These are phyloP conservation scores for Ganoderma boninense DNA, from an alignment of 1,284 basidiomycete species.

Conservation along the genomic window DNA sequence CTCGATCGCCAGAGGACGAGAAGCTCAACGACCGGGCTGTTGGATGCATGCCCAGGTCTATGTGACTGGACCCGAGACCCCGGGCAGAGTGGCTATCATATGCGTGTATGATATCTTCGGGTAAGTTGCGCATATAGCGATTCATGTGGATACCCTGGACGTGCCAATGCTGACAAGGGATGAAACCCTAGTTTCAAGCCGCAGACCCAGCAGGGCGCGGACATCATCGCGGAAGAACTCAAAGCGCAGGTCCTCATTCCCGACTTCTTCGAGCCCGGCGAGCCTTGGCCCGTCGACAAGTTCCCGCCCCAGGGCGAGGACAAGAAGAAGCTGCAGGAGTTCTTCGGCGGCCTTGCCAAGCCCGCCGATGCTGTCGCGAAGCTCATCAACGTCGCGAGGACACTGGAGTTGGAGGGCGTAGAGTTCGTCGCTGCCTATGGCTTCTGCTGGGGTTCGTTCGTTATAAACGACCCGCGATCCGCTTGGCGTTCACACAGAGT, in stretches of 20 bases:
- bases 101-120: constrained; percentile 75
- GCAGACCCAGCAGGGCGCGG: constrained; percentile 69
- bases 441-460: constrained; percentile 64
- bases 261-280: constrained; percentile 67
- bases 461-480: too few species aligned
- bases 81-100: constrained; percentile 58
- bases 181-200: constrained; percentile 52
- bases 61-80: constrained; percentile 55
- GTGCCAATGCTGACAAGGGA: constrained; percentile 7
- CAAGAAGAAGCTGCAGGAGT: constrained; percentile 58
- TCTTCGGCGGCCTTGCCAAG: constrained; percentile 61
- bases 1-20: constrained; percentile 5
- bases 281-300: constrained; percentile 56
- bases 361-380: constrained; percentile 53
- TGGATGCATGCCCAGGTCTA: constrained; percentile 50
- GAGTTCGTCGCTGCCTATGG: constrained; percentile 61
- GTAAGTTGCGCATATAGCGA: constrained; percentile 40
- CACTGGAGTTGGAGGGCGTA: constrained; percentile 55
- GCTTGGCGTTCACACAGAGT: background rate
- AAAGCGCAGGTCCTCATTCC: constrained; percentile 68
- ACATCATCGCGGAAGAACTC: constrained; percentile 62
- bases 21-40: background rate
- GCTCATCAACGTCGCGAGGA: constrained; percentile 53
- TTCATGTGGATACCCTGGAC: constrained; percentile 2
- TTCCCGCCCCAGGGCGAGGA: constrained; percentile 64